Evolutionary conservation across 78 protist genomes (phyloP).

Genomic region (Pelomyxa schiedti): DNA sequence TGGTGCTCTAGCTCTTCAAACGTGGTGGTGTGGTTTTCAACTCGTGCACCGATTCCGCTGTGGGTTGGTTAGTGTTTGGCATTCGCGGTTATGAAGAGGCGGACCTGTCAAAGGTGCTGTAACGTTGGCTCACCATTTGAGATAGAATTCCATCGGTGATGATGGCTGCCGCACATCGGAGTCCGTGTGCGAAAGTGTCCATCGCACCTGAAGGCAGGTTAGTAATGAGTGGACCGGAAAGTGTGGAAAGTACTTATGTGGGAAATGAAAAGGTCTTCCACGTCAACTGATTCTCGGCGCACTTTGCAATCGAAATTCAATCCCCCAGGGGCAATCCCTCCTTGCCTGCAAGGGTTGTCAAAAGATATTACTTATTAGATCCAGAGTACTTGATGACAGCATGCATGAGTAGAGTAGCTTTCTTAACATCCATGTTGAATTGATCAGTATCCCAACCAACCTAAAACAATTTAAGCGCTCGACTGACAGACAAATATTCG

Average conservation of each 20-base stretch:
- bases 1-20: conserved; percentile 1
- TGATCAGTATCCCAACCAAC: neutral
- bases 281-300: neutral
- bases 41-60: neutral
- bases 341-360: neutral
- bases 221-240: no score
- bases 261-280: conserved; percentile 8
- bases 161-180: neutral
- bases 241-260: no score
- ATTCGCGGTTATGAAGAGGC: neutral
- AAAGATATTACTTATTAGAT: neutral
- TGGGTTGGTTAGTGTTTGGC: neutral
- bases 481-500: neutral
- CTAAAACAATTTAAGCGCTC: no score
- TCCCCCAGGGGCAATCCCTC: conserved; percentile 9
- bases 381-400: neutral
- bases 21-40: neutral
- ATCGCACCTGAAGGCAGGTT: no score
- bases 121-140: neutral
- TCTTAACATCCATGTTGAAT: neutral
- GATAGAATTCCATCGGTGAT: neutral
- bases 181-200: neutral
- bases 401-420: neutral
- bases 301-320: conserved; percentile 12
- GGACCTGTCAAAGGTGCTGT: neutral